These are phyloP conservation scores for Euphorbia peplus DNA, from an alignment of 345 rosid species.

Conservation along the genomic window DNA sequence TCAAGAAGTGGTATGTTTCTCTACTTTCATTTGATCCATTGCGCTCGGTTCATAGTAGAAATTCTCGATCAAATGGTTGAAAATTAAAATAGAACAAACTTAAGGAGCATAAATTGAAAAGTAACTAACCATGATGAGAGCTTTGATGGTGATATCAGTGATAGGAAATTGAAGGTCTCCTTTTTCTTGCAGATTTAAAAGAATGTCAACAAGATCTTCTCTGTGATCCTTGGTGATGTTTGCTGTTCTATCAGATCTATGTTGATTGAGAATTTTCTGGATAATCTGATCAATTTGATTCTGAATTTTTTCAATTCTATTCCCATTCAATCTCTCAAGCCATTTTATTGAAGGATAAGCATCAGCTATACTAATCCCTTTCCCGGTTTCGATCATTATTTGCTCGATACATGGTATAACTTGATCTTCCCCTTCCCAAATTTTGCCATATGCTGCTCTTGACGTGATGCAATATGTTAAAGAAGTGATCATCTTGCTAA, in stretches of 20 bases:
- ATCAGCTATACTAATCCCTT: background rate
- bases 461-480: background rate
- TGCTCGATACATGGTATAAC: background rate
- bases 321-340: background rate
- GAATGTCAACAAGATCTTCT: conserved; percentile 11
- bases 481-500: background rate
- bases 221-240: background rate
- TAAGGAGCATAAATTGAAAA: background rate
- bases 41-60: too few relatives aligned
- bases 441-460: background rate
- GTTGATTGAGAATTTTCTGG: background rate
- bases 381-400: background rate
- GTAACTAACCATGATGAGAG: background rate
- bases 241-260: background rate
- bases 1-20: too few relatives aligned
- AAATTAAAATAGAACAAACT: too few relatives aligned
- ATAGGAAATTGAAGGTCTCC: background rate
- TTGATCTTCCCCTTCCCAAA: background rate
- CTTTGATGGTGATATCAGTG: conserved; percentile 5
- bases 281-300: background rate
- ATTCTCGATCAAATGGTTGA: too few relatives aligned
- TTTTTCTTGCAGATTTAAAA: background rate
- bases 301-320: background rate
- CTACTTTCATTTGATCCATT: too few relatives aligned
- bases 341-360: background rate